These are phyloP conservation scores for Xylariaceae sp. DNA, from an alignment of 2,329 filamentous ascomycete genomes.

Conservation along the genomic window DNA sequence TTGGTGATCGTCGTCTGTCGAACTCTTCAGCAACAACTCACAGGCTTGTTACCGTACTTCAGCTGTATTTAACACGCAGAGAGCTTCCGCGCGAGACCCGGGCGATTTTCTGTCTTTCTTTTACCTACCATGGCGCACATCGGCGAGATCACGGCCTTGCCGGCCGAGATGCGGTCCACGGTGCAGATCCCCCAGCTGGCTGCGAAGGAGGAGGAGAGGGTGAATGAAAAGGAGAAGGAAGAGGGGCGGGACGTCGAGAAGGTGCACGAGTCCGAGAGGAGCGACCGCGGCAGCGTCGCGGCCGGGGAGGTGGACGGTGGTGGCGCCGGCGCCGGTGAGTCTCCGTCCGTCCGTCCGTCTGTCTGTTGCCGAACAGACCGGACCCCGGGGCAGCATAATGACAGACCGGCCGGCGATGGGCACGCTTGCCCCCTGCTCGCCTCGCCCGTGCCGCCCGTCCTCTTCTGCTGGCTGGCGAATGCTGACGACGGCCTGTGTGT, in stretches of 20 bases:
- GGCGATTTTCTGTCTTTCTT: no score
- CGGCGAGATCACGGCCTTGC: slow-evolving; percentile 14
- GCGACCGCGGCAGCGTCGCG: slow-evolving; percentile 16
- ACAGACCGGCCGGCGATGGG: no score
- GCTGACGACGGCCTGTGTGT: not conserved
- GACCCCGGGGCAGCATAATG: not conserved
- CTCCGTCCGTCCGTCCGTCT: no score
- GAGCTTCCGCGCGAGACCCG: no score
- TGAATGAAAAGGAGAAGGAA: not conserved
- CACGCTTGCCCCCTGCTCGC: no score
- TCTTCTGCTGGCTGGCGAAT: slow-evolving; percentile 2
- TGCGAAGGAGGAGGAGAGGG: slow-evolving; percentile 7
- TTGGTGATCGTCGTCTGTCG: no score
- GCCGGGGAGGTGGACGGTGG: slow-evolving; percentile 12
- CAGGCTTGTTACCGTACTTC: no score
- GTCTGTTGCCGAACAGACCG: slow-evolving; percentile 2
- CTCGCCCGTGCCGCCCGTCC: no score
- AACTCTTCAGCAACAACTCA: no score
- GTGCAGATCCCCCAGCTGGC: slow-evolving; percentile 7
- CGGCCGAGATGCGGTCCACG: slow-evolving; percentile 11
- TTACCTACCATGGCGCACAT: slow-evolving; percentile 11
- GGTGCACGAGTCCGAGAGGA: slow-evolving; percentile 7
- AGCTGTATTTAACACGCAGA: no score
- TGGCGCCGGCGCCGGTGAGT: no score
- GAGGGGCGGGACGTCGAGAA: slow-evolving; percentile 15